These are phyloP conservation scores for Sphagnum fallax DNA, from an alignment of 228 moss, liverwort and hornwort genomes.

Conservation along the genomic window DNA sequence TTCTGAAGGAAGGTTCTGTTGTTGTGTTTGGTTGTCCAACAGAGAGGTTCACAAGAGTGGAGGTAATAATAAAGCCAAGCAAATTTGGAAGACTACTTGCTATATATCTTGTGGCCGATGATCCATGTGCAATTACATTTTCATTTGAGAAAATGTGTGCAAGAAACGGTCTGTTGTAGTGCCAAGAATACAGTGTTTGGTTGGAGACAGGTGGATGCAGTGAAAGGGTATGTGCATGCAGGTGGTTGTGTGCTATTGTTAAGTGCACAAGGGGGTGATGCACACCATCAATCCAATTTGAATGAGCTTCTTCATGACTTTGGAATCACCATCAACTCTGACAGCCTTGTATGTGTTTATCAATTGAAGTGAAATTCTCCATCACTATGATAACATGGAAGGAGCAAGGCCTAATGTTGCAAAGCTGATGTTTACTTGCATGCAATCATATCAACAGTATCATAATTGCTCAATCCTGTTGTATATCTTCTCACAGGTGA, in stretches of 20 bases:
- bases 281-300: slow-evolving; percentile 15
- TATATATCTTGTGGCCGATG: neutral
- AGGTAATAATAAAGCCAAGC: slow-evolving; percentile 21
- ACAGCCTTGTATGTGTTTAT: slow-evolving; percentile 53
- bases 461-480: slow-evolving; percentile 1
- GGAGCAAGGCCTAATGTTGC: neutral
- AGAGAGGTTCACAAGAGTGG: slow-evolving; percentile 39
- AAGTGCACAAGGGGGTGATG: slow-evolving; percentile 34
- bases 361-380: neutral
- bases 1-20: slow-evolving; percentile 23
- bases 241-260: slow-evolving; percentile 66
- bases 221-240: slow-evolving; percentile 37
- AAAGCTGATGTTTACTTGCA: neutral
- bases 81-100: neutral
- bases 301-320: slow-evolving; percentile 56
- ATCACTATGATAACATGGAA: neutral
- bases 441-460: neutral
- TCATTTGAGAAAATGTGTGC: too few species aligned
- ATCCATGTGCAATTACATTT: too few species aligned
- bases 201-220: slow-evolving; percentile 31
- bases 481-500: slow-evolving; percentile 21
- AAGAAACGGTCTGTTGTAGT: too few species aligned
- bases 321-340: slow-evolving; percentile 61
- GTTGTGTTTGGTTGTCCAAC: slow-evolving; percentile 67
- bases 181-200: neutral